These are phyloP conservation scores for Schoenoplectus tabernaemontani DNA, from an alignment of 202 grass and related monocot genomes.

Conservation along the genomic window DNA sequence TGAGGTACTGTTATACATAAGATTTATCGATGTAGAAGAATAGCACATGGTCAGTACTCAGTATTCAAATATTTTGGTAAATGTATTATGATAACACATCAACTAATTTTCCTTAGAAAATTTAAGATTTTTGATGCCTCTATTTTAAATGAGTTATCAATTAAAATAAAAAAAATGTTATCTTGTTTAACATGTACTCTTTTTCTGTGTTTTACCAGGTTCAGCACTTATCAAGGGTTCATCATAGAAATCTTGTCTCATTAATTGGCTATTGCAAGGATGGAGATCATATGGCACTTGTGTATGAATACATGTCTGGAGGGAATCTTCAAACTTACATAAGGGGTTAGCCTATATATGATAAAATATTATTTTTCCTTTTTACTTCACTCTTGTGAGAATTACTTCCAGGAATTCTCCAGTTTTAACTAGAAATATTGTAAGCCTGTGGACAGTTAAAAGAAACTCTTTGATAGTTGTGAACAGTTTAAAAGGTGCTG, in stretches of 20 bases:
- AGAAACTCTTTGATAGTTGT: not conserved
- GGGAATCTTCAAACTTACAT: conserved; percentile 29
- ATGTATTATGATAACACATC: not conserved
- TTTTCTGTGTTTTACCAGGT: not conserved
- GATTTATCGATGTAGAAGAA: not conserved
- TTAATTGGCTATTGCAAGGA: conserved; percentile 38
- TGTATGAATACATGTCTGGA: conserved; percentile 32
- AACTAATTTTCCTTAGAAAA: too few species aligned
- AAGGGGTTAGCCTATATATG: conserved; percentile 24
- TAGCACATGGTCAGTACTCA: not conserved
- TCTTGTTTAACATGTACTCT: not conserved
- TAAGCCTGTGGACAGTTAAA: not conserved
- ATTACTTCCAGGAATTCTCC: not conserved
- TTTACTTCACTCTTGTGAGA: not conserved
- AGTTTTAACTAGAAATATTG: not conserved
- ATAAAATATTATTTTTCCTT: not conserved
- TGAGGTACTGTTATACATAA: conserved; percentile 20
- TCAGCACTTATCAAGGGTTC: conserved; percentile 3
- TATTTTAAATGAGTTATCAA: not conserved
- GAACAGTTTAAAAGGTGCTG: not conserved
- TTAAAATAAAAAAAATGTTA: not conserved
- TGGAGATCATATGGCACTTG: conserved; percentile 14
- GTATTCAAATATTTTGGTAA: too few species aligned
- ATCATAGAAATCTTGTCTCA: conserved; percentile 34
- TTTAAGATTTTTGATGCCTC: too few species aligned